Conservation (phyloP, 345 rosid species). For the Melastoma malabathricum region DNA sequence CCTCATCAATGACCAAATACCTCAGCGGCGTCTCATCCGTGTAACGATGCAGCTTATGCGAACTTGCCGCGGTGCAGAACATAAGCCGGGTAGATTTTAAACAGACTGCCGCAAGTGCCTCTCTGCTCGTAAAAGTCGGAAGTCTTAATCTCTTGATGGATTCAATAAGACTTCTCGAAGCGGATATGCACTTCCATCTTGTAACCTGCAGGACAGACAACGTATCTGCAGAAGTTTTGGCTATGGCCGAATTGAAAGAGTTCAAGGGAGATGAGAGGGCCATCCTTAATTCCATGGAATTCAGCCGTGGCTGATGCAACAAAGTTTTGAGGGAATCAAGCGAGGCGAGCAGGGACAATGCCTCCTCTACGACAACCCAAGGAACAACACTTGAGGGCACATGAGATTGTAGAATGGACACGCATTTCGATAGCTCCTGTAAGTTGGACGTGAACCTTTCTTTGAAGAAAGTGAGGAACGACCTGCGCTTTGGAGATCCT, state of each 20-base stretch:
- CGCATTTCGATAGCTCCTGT: too few species aligned
- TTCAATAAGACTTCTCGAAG: too few species aligned
- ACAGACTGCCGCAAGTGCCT: not conserved
- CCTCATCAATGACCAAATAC: conserved; percentile 10
- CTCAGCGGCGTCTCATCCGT: too few species aligned
- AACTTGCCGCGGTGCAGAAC: conserved; percentile 6
- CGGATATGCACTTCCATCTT: too few species aligned
- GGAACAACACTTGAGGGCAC: too few species aligned
- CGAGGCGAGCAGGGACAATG: not conserved
- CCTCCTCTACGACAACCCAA: not conserved
- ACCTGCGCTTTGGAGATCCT: not conserved
- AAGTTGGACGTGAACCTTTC: conserved; percentile 1
- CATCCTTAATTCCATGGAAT: conserved; percentile 5
- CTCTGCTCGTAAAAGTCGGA: too few species aligned
- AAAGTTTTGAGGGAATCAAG: conserved; percentile 1
- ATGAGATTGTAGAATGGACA: too few species aligned
- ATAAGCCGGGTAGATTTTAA: not conserved
- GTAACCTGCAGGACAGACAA: not conserved
- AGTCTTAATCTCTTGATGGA: too few species aligned
- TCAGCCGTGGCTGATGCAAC: conserved; percentile 1
- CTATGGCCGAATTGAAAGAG: not conserved
- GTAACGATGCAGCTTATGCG: not conserved
- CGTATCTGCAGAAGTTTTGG: not conserved
- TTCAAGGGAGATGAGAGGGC: conserved; percentile 9
- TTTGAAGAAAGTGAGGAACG: conserved; percentile 6